Evolutionary conservation across 371 early-diverging fungal species (phyloP), one percentile per base, ranked within the genome.

Genomic region (Mortierella sp.): DNA sequence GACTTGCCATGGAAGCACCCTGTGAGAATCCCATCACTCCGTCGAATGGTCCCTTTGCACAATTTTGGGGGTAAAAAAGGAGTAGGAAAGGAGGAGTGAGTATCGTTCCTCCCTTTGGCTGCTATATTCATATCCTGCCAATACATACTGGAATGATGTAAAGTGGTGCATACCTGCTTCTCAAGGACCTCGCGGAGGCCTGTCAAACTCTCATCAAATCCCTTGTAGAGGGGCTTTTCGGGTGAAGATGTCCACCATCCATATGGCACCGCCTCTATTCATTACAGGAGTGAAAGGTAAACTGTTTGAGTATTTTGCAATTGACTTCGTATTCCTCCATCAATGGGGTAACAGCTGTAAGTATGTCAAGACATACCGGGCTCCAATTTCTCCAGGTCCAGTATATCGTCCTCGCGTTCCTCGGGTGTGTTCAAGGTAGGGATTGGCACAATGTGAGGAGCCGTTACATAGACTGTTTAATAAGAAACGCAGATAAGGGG

Each of bases 21-120:
- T 96, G 96, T 12, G 94, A 94, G 81, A 96, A 96, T 8, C 96
- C 96, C 80, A 96, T 88, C 7, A 96, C 89, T 41, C 95, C 96
- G 81, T 94, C 93, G 82, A 94, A 96, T 4, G 94, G 94, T 6
- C 94, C 95, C 90, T 92, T 44, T 27, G 38, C 0, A 46, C 3
- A 46, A 38, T 11, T 29, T 4, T 27, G 1, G 0, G 8, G 27
- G 43, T 6, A n/a, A 74, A 4, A 27, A 58, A 32, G 16, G 32
- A 16, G 16, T 14, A 16, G 4, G 0, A n/a, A 32, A 3, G 3
- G 65, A 21, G 35, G 71, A 38, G 24, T 48, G 48, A 72, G 29
- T 48, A 46, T 71, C 71, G 12, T 38, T 55, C 21, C 12, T 18
- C 32, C 14, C 32, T 56, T 56, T 29, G 35, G 18, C 14, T 18